A percentile compares a stretch with the other conserved stretches of the same genome.
Conservation (phyloP, 257 asterid species). For the Solanum piurae region DNA sequence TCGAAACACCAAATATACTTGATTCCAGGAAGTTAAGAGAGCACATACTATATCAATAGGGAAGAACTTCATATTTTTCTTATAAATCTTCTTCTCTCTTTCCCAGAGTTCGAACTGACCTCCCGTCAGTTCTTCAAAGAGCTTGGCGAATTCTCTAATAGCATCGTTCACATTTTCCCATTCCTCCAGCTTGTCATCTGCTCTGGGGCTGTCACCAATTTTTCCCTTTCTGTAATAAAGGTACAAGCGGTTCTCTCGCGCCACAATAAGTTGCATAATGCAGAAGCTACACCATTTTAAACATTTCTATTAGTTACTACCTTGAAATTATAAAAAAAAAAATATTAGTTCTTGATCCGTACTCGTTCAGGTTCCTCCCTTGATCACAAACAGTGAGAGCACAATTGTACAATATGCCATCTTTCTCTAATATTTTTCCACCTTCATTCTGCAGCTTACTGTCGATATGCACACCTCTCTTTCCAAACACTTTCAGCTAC, state of each 20-base stretch:
- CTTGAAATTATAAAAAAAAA: not conserved
- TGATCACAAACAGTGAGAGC: conserved; percentile 43
- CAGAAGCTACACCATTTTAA: conserved; percentile 29
- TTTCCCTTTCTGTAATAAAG: conserved; percentile 63
- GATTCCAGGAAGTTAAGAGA: not conserved
- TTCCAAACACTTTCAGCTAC: conserved; percentile 77
- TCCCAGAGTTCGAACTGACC: conserved; percentile 75
- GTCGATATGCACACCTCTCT: conserved; percentile 83
- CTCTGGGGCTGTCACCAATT: conserved; percentile 33
- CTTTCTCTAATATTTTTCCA: conserved; percentile 58
- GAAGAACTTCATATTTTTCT: conserved; percentile 35
- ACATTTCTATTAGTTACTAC: not conserved
- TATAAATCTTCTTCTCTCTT: conserved; percentile 48
- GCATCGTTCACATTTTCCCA: conserved; percentile 39
- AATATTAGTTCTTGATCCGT: not conserved
- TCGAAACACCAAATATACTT: not conserved
- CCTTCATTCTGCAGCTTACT: conserved; percentile 57
- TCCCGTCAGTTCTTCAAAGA: conserved; percentile 51
- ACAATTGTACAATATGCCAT: conserved; percentile 70
- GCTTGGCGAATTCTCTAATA: conserved; percentile 39
- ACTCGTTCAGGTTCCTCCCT: conserved; percentile 51
- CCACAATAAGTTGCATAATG: conserved; percentile 49
- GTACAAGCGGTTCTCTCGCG: conserved; percentile 44
- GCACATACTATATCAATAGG: conserved; percentile 59
- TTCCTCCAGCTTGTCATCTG: conserved; percentile 49